phyloP scores from a whole-genome alignment of 1,139 yeast genomes.

The Saccharomyces hybrid region DNA sequence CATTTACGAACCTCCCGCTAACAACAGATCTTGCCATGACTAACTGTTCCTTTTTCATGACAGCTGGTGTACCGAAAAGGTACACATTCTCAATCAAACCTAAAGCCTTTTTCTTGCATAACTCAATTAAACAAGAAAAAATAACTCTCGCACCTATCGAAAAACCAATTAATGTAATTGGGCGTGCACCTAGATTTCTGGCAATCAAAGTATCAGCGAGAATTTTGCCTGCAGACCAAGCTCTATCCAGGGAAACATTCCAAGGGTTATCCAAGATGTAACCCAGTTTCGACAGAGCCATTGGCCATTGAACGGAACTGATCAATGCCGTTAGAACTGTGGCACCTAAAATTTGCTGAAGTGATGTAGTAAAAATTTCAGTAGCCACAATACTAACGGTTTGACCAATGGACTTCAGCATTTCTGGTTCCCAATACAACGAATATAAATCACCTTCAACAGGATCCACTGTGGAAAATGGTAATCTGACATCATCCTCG shows the following conservation, averaged over 20 bases:
- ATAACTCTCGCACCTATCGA: slow-evolving; percentile 91
- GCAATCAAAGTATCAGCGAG: slow-evolving; percentile 85
- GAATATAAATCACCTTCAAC: slow-evolving; percentile 95
- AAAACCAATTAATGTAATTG: slow-evolving; percentile 87
- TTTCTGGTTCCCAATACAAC: slow-evolving; percentile 94
- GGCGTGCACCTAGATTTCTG: slow-evolving; percentile 86
- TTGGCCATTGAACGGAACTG: slow-evolving; percentile 93
- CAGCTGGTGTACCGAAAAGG: slow-evolving; percentile 82
- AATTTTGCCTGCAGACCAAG: slow-evolving; percentile 92
- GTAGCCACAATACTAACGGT: slow-evolving; percentile 89
- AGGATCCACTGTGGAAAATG: slow-evolving; percentile 94
- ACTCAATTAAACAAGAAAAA: slow-evolving; percentile 79
- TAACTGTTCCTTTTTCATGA: slow-evolving; percentile 69
- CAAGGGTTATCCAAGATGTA: slow-evolving; percentile 94
- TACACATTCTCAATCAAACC: slow-evolving; percentile 88
- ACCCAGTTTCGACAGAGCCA: slow-evolving; percentile 82
- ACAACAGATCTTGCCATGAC: slow-evolving; percentile 79
- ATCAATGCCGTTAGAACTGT: slow-evolving; percentile 86
- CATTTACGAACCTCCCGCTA: slow-evolving; percentile 84
- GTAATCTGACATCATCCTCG: slow-evolving; percentile 91
- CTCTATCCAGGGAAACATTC: slow-evolving; percentile 94
- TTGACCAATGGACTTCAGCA: slow-evolving; percentile 93
- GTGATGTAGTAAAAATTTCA: slow-evolving; percentile 85
- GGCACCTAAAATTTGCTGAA: slow-evolving; percentile 91
- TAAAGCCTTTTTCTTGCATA: slow-evolving; percentile 77